Evolutionary conservation across 2,329 filamentous ascomycete species (phyloP).

Genomic region (Fusarium gaditjirri): DNA sequence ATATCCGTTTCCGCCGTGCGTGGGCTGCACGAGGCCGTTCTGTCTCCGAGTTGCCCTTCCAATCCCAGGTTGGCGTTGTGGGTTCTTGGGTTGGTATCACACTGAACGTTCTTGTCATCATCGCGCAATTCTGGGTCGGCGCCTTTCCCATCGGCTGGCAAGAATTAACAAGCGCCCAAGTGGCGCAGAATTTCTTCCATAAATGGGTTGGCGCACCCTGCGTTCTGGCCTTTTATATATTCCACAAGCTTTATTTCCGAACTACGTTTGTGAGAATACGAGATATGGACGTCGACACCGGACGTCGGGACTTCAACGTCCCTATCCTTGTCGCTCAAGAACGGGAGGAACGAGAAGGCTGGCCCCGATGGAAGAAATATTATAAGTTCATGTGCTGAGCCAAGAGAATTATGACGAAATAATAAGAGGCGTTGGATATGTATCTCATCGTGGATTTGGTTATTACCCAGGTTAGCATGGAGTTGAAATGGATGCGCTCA

Average conservation of each 20-base stretch:
- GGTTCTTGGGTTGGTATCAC: constrained; percentile 84
- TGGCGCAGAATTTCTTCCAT: constrained; percentile 77
- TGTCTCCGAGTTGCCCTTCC: constrained; percentile 83
- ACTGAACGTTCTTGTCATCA: constrained; percentile 79
- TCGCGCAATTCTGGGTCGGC: constrained; percentile 90
- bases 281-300: constrained; percentile 90
- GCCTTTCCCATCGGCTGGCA: constrained; percentile 76
- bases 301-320: constrained; percentile 85
- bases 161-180: constrained; percentile 54
- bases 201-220: constrained; percentile 77
- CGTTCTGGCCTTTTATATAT: constrained; percentile 73
- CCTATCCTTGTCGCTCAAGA: constrained; percentile 83
- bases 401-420: neutral
- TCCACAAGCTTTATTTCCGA: constrained; percentile 79
- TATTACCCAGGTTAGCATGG: constrained; percentile 25
- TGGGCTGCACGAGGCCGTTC: constrained; percentile 76
- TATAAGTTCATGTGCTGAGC: constrained; percentile 78
- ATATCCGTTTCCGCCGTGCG: constrained; percentile 90
- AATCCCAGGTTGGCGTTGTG: constrained; percentile 78
- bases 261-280: constrained; percentile 73
- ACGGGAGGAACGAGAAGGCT: constrained; percentile 74
- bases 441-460: constrained; percentile 18
- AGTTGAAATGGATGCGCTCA: constrained; percentile 16
- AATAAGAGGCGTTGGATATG: neutral
- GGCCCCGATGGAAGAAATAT: constrained; percentile 80